Evolutionary conservation across 2,329 filamentous ascomycete species (phyloP), one percentile per base, ranked within the genome.

Genomic region (Aspergillus sp.): DNA sequence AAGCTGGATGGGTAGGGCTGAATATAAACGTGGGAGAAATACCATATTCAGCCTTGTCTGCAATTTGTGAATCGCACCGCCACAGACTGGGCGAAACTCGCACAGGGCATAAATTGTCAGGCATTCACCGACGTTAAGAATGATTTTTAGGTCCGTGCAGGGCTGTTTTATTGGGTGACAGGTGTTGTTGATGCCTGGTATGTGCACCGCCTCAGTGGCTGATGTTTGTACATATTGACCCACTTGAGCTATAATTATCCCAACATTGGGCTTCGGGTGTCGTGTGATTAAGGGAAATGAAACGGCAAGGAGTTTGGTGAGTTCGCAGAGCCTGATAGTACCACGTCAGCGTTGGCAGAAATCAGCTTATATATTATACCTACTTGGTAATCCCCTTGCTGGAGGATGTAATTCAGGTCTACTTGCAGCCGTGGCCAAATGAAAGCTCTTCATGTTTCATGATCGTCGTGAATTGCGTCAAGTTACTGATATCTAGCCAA

Each of bases 191-290:
- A 58, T 59, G 53, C 52, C 55, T 53, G 41, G 47, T 27, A 55
- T 11, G 21, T 64, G 62, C 66, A 68, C 66, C 61, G 66, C 66
- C 66, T 56, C 64, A 31, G 64, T 65, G 64, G 66, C 66, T 65
- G 57, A 52, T 49, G 59, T 12, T 21, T 19, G 33, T 47, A 43
- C 45, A 47, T 52, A 17, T 14, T 41, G 60, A 60, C 58, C 61
- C 59, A 64, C 51, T 43, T 19, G 21, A 31, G n/a, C 44, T 53
- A 49, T 53, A 39, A 46, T 39, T 56, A 52, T 52, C 47, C 7
- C 31, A 45, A 11, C 5, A 6, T 27, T n/a, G 45, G 17, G 6
- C 35, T n/a, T 48, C 27, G 27, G 7, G 45, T 19, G 37, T n/a
- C 21, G 33, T 17, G 33, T 31, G 27, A 33, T 46, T 43, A 17